Base-by-base conservation (phyloP, 2,329 filamentous ascomycete genomes). In the Coniochaeta hoffmannii region DNA sequence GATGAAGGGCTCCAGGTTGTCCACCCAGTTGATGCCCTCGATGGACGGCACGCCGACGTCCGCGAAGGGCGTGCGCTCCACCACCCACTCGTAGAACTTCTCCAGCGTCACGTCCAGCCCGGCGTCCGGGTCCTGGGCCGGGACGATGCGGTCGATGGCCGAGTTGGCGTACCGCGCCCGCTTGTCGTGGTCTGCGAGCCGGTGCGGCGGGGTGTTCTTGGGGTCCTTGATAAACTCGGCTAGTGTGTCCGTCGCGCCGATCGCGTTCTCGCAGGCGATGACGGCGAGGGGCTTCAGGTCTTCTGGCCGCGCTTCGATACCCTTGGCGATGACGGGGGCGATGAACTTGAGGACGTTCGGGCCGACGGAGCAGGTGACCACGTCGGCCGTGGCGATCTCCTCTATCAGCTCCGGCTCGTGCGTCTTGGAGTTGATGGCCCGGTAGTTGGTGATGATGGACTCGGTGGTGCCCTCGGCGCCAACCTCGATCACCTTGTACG, bases 21-120 rank as follows among this genome's bases (percentile, higher is more conserved):
- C 85, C 57, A 97, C 94, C 85, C 90, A 97, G 76, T 96, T 89
- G 69, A 97, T 87, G 58, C 92, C 93, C 62, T 94, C 73, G 66
- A 99, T 93, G 17, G 82, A 74, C 6, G 91, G 92, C 63, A 83
- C 80, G 54, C 80, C 78, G 59, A 81, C 76, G 60, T 86, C 82
- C 61, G 86, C 80, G 73, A 97, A 97, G 2, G 93, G 93, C 46
- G 84, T 87, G 69, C 84, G 77, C 69, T 99, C 94, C 53, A 99
- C 92, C 36, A 94, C 93, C 94, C 94, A 99, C 78, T 99, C 94
- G 76, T 90, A 97, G 80, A 97, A 99, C 76, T 94, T 94, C 81
- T 99, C 94, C 50, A 99, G 91, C 66, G 87, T 92, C 62, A 99
- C 94, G 67, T 97, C 86, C 46, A 99, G 81, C 55, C 91, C 91